phyloP scores from a whole-genome alignment of 2,329 filamentous ascomycete species.

The Paracoccidioides lutzii region DNA sequence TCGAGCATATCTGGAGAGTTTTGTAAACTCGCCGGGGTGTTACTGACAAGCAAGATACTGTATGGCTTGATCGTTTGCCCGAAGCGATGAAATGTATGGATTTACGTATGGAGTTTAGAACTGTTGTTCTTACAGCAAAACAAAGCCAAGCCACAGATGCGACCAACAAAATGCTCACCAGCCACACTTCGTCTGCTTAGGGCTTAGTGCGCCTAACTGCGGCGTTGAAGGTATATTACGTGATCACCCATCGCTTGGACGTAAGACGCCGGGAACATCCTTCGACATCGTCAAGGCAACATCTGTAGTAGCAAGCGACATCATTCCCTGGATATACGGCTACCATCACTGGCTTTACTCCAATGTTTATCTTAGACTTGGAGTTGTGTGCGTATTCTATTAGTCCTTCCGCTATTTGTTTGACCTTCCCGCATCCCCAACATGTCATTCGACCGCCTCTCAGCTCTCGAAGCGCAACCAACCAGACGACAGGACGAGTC shows the following conservation, averaged over 20 bases:
- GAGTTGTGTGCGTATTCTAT: neutral
- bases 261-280: neutral
- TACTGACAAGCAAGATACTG: neutral
- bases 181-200: conserved; percentile 8
- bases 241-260: neutral
- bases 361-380: neutral
- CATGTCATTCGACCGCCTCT: conserved; percentile 89
- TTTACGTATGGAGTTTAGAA: neutral
- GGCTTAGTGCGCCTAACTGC: neutral
- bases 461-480: conserved; percentile 68
- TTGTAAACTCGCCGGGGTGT: neutral
- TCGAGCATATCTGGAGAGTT: neutral
- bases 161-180: conserved; percentile 17
- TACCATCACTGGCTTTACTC: neutral
- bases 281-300: neutral
- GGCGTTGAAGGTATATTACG: neutral
- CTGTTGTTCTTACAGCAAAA: conserved; percentile 17
- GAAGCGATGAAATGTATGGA: neutral
- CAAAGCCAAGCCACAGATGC: conserved; percentile 14
- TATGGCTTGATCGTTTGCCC: neutral
- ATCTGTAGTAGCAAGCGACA: neutral
- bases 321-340: neutral
- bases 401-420: too few species aligned
- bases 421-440: neutral
- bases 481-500: conserved; percentile 57